Conservation (phyloP, 345 rosid species). For the Euphorbia tirucalli region DNA sequence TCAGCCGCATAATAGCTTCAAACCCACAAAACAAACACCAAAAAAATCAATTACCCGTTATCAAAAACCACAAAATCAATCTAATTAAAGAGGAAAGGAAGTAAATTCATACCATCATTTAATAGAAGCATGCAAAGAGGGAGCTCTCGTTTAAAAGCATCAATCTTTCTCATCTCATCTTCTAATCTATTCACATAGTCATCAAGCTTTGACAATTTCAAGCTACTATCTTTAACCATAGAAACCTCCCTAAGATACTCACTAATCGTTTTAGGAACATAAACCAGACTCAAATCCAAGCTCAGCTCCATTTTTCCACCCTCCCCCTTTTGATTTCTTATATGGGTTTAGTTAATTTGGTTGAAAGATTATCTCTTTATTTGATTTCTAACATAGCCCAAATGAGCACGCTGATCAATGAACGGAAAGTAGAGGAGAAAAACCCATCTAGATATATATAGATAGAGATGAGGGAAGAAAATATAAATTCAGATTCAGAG, state of each 20-base stretch:
- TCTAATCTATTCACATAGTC: constrained; percentile 52
- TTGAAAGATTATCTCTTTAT: background rate
- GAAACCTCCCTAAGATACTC: constrained; percentile 52
- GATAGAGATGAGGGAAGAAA: constrained; percentile 2
- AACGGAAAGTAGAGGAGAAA: background rate
- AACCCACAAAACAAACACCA: constrained; percentile 13
- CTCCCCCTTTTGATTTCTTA: no score
- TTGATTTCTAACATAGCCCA: constrained; percentile 18
- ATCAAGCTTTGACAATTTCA: constrained; percentile 43
- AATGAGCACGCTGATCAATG: constrained; percentile 26
- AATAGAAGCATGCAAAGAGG: constrained; percentile 75
- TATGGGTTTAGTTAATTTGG: no score
- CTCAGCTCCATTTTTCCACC: constrained; percentile 55
- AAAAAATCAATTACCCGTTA: constrained; percentile 11
- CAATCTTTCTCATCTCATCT: constrained; percentile 68
- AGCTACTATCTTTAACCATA: constrained; percentile 28
- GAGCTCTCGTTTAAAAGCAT: constrained; percentile 69
- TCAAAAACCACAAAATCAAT: constrained; percentile 2
- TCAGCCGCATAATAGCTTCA: constrained; percentile 54
- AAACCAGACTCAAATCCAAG: constrained; percentile 55
- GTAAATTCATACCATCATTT: constrained; percentile 45
- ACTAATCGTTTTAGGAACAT: constrained; percentile 44
- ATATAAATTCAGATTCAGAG: constrained; percentile 32
- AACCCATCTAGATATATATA: constrained; percentile 9
- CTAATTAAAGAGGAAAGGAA: background rate